phyloP scores from a whole-genome alignment of 768 basidiomycete genomes.

The Collybia mongolica region DNA sequence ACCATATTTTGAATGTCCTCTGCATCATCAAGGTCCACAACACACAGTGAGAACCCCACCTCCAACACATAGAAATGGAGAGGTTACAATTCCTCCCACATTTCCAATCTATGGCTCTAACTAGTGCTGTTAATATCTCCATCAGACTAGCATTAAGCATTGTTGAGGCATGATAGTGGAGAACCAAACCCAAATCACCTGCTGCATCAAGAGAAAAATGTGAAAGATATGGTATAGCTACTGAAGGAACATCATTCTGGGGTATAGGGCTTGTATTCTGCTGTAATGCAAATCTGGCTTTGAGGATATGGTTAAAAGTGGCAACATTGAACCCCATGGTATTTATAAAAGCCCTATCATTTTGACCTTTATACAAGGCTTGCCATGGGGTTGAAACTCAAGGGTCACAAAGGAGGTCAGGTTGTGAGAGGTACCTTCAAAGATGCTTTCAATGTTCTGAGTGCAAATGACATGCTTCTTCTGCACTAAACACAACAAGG shows the following conservation, averaged over 20 bases:
- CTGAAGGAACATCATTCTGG: conserved; percentile 19
- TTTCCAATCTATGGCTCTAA: too few relatives aligned
- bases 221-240: conserved; percentile 21
- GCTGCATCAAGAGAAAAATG: conserved; percentile 34
- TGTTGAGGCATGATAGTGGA: conserved; percentile 42
- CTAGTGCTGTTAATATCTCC: too few relatives aligned
- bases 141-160: conserved; percentile 38
- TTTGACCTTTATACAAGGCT: conserved; percentile 22
- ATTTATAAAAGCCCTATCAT: conserved; percentile 40
- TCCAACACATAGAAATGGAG: too few relatives aligned
- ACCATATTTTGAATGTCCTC: too few relatives aligned
- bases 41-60: too few relatives aligned
- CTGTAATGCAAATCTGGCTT: conserved; percentile 26
- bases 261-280: conserved; percentile 29
- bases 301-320: conserved; percentile 34
- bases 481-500: too few relatives aligned
- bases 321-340: conserved; percentile 41
- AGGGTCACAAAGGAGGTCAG: conserved; percentile 32
- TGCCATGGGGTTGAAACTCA: conserved; percentile 31
- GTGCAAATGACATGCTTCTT: too few relatives aligned
- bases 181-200: conserved; percentile 37
- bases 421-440: conserved; percentile 28
- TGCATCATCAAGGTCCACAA: too few relatives aligned
- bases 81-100: too few relatives aligned
- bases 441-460: too few relatives aligned